phyloP scores from a whole-genome alignment of 1,139 yeast genomes.

The Kazachstania sp. region DNA sequence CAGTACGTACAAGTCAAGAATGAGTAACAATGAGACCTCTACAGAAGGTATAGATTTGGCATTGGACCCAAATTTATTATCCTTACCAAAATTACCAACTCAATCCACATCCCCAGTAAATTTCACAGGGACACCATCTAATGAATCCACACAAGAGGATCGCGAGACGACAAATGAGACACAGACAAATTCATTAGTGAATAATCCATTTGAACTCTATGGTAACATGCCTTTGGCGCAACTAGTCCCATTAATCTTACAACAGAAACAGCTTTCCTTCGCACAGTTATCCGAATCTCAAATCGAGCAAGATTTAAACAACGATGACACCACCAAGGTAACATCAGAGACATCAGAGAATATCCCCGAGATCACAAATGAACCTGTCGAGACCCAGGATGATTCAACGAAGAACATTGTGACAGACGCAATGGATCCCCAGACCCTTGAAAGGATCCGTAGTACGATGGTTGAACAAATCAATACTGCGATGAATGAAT shows the following conservation, averaged over 20 bases:
- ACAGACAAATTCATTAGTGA: slow-evolving; percentile 13
- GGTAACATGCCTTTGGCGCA: slow-evolving; percentile 28
- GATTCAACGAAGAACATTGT: too few relatives aligned
- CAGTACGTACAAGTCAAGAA: background rate
- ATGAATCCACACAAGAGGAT: background rate
- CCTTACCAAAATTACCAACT: slow-evolving; percentile 8
- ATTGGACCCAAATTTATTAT: slow-evolving; percentile 27
- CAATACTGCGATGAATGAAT: slow-evolving; percentile 72
- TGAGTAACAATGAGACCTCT: background rate
- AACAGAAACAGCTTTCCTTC: slow-evolving; percentile 28
- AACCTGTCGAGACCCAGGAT: too few relatives aligned
- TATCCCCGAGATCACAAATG: too few relatives aligned
- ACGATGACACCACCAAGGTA: background rate
- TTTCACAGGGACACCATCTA: background rate
- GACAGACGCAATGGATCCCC: background rate
- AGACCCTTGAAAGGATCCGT: slow-evolving; percentile 35
- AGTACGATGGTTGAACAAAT: slow-evolving; percentile 48
- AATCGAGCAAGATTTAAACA: slow-evolving; percentile 7
- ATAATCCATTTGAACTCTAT: slow-evolving; percentile 28
- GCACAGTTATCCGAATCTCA: slow-evolving; percentile 14
- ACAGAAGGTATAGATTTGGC: slow-evolving; percentile 20
- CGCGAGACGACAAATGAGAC: background rate
- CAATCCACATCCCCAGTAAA: background rate
- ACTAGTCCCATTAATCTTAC: slow-evolving; percentile 27
- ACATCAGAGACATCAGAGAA: background rate